Evolutionary conservation across 768 basidiomycete species (phyloP), one percentile per base, ranked within the genome.

Genomic region (Termitomyces sp.): DNA sequence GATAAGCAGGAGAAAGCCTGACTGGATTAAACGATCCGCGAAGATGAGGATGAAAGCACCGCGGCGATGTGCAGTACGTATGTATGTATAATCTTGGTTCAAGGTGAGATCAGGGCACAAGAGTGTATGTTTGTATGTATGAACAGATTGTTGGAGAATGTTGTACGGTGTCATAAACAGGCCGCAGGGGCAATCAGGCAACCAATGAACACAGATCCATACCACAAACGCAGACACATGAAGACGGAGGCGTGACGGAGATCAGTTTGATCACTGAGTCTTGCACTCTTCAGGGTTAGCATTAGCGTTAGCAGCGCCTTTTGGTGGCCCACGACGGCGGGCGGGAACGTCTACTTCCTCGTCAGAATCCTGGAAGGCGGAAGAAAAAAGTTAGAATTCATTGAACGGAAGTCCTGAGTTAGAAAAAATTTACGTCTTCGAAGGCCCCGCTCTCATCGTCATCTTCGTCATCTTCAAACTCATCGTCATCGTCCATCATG

Each of bases 201-300:
- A 36, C 18, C 54, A 24, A 34, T 22, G 31, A 9, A 24, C 18
- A 54, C 6, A 55, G 12, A 24, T 44, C 51, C 33, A n/a, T 33
- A 10, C 45, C n/a, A 36, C 39, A 20, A 55, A 29, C 20, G 31
- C 18, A 18, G 51, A 29, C 18, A 39, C 37, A 41, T 18, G 26
- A 41, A 31, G 22, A 46, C 24, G 31, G 28, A 36, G 12, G 20
- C 1, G 18, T 26, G 16, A 36, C 18, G n/a, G 24, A 7, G 39
- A 57, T 36, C 24, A 12, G 46, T 6, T 31, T 4, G 33, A 64
- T 68, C 58, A 94, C 86, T 94, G 92, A 70, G 94, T 89, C 78
- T 93, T 92, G 81, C 93, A 95, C 71, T 95, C 93, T 68, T 92
- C 87, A 1, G 90, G 84, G 69, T 90, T 86, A 56, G 80, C 79